Conservation (phyloP, 108 stramenopile species). For the Aureococcus anophagefferens region DNA sequence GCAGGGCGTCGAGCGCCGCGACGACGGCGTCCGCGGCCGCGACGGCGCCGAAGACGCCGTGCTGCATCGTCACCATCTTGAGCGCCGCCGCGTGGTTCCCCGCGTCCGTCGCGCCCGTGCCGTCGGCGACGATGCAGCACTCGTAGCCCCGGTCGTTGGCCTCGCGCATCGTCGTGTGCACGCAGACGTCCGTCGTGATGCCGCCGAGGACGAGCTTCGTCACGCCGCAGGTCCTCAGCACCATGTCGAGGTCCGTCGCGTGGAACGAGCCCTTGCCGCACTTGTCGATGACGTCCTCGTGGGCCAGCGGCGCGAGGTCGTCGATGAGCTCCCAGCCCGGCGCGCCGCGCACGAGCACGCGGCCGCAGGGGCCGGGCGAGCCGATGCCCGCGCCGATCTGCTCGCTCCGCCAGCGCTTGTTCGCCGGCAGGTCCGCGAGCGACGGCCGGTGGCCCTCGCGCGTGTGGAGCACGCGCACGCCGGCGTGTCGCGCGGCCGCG, state of each 20-base stretch:
- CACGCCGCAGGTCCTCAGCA: constrained; percentile 36
- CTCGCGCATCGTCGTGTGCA: constrained; percentile 51
- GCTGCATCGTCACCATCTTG: constrained; percentile 49
- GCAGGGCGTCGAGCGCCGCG: constrained; percentile 17
- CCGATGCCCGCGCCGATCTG: constrained; percentile 54
- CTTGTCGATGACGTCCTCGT: constrained; percentile 42
- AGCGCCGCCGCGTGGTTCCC: constrained; percentile 40
- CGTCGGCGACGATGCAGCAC: constrained; percentile 37
- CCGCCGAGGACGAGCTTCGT: constrained; percentile 41
- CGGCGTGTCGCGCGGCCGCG: constrained; percentile 25
- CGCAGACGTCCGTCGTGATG: constrained; percentile 54
- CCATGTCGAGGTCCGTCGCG: constrained; percentile 40
- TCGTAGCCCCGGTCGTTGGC: constrained; percentile 57
- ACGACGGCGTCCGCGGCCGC: constrained; percentile 28
- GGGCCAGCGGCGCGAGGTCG: constrained; percentile 31
- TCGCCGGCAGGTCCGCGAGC: constrained; percentile 46
- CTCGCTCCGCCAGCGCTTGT: constrained; percentile 43
- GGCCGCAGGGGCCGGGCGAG: constrained; percentile 42
- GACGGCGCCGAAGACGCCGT: constrained; percentile 47
- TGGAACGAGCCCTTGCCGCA: constrained; percentile 46
- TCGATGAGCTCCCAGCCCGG: constrained; percentile 56
- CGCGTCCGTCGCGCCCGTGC: constrained; percentile 50
- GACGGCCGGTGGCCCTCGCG: constrained; percentile 51
- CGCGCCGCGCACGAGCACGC: constrained; percentile 45
- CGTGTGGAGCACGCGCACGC: constrained; percentile 43